phyloP scores from a whole-genome alignment of 371 early-diverging fungal genomes.

The Mucor ambiguus region DNA sequence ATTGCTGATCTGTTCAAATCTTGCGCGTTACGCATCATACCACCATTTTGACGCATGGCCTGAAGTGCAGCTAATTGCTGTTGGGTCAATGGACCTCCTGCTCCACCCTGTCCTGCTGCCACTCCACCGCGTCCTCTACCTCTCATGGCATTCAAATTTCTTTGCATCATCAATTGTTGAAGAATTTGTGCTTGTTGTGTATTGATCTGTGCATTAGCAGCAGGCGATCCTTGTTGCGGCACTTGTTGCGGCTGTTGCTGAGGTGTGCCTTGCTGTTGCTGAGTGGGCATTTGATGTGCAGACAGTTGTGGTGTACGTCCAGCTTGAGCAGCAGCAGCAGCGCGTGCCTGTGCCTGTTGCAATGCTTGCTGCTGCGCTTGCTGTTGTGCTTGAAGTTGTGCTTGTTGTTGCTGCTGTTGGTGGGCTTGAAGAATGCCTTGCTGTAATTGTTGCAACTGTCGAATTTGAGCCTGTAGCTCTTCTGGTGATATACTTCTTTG shows the following conservation, averaged over 20 bases:
- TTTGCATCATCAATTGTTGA: conserved; percentile 42
- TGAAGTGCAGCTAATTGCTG: conserved; percentile 38
- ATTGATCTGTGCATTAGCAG: conserved; percentile 28
- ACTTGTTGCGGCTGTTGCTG: conserved; percentile 28
- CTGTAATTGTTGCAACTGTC: conserved; percentile 39
- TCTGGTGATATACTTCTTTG: conserved; percentile 35
- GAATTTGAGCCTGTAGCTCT: conserved; percentile 23
- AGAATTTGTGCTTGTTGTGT: conserved; percentile 34
- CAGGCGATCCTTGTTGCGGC: conserved; percentile 8
- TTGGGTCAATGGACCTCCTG: conserved; percentile 20
- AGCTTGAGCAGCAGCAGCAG: conserved; percentile 20
- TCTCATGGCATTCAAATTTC: conserved; percentile 25
- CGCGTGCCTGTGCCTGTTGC: conserved; percentile 28
- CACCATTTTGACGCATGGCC: conserved; percentile 21
- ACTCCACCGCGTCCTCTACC: conserved; percentile 35
- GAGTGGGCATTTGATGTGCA: conserved; percentile 14
- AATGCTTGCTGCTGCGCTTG: conserved; percentile 25
- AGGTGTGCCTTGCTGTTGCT: conserved; percentile 19
- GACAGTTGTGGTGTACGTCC: conserved; percentile 13
- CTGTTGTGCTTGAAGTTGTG: conserved; percentile 41
- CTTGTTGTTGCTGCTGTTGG: conserved; percentile 43
- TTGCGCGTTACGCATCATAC: conserved; percentile 5
- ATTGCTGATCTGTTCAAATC: conserved; percentile 19
- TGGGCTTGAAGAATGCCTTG: conserved; percentile 38
- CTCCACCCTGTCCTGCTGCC: background rate